A percentile compares a stretch with the other conserved stretches of the same genome.
These are phyloP conservation scores for Auricularia auricula-judae DNA, from an alignment of 768 basidiomycete genomes.

Conservation along the genomic window DNA sequence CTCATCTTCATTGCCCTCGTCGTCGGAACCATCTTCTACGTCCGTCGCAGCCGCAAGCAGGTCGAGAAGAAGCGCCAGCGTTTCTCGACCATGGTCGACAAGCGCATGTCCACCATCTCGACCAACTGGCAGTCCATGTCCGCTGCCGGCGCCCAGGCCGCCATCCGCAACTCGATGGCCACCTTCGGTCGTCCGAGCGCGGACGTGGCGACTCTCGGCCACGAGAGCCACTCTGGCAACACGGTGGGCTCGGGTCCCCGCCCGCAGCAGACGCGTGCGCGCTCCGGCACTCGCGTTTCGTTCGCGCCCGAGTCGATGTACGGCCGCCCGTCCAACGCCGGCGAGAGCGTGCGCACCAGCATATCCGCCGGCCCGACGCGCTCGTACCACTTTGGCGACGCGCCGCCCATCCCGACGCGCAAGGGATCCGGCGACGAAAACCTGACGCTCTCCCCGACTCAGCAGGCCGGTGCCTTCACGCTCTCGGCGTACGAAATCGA, in stretches of 20 bases:
- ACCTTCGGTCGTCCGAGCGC: constrained; percentile 21
- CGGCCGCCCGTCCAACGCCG: constrained; percentile 14
- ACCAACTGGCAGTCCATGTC: constrained; percentile 69
- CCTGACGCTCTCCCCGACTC: constrained; percentile 31
- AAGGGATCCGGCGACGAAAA: constrained; percentile 7
- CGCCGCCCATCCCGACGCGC: constrained; percentile 31
- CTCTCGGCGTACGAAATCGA: constrained; percentile 28
- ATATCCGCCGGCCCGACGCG: constrained; percentile 32
- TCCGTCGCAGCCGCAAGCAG: constrained; percentile 44
- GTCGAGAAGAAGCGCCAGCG: constrained; percentile 37
- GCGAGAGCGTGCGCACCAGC: constrained; percentile 28
- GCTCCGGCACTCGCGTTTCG: constrained; percentile 43
- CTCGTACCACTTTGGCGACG: constrained; percentile 27
- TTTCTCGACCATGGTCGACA: constrained; percentile 61
- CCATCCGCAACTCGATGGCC: constrained; percentile 30
- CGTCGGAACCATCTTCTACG: constrained; percentile 23
- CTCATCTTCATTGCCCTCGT: constrained; percentile 36
- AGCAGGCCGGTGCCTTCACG: constrained; percentile 29
- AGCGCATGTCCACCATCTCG: constrained; percentile 75
- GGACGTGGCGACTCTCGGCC: neutral
- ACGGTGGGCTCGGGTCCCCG: neutral
- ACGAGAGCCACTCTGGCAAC: neutral
- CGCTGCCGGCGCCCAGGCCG: constrained; percentile 57
- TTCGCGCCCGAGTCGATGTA: constrained; percentile 42
- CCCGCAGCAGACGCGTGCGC: neutral